phyloP scores from a whole-genome alignment of 78 protist species.

The Dictyostelium brefeldianum region DNA sequence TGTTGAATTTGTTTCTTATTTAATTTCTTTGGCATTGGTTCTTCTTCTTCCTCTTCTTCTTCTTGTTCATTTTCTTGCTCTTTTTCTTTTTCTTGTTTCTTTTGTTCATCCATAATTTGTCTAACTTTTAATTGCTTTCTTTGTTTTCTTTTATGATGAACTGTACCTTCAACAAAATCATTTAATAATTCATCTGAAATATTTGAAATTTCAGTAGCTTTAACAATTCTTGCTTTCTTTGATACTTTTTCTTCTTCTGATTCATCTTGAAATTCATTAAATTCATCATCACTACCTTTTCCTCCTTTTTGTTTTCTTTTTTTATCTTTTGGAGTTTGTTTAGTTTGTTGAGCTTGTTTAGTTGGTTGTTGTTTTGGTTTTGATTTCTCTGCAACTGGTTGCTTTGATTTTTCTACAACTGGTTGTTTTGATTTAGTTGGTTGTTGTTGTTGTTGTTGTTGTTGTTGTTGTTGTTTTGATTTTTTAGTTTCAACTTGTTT shows the following conservation, averaged over 20 bases:
- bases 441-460: neutral
- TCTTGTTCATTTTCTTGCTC: neutral
- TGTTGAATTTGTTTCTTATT: neutral
- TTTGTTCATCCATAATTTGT: neutral
- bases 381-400: neutral
- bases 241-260: neutral
- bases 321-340: neutral
- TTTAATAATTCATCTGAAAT: neutral
- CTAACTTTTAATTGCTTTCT: neutral
- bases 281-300: neutral
- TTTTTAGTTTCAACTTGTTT: neutral
- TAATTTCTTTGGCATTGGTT: constrained; percentile 1
- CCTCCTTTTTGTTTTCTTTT: neutral
- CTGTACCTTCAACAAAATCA: neutral
- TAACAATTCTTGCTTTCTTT: neutral
- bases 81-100: neutral
- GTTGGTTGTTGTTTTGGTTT: neutral
- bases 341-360: neutral
- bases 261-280: neutral
- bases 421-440: neutral
- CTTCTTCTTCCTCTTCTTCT: neutral
- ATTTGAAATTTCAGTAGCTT: neutral
- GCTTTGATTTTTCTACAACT: neutral
- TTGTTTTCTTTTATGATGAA: neutral
- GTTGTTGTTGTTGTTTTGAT: constrained; percentile 2